phyloP scores from a whole-genome alignment of 2,329 filamentous ascomycete species.

The Trichoderma harzianum region DNA sequence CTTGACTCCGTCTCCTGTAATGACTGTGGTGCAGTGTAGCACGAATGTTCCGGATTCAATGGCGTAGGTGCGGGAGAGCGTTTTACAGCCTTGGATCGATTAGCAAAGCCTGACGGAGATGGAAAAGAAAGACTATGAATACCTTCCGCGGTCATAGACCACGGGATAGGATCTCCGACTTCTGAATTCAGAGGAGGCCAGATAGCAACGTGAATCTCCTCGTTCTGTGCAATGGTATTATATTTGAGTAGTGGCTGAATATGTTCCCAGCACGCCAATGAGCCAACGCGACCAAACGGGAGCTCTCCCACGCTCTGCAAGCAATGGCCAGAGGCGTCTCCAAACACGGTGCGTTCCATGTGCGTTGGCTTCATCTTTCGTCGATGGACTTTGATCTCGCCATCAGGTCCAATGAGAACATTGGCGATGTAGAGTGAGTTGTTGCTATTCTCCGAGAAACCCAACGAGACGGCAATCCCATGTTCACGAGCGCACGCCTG shows the following conservation, averaged over 20 bases:
- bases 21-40: neutral
- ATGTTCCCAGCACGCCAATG: neutral
- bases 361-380: slow-evolving; percentile 11
- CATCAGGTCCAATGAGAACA: neutral
- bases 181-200: neutral
- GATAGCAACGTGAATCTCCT: neutral
- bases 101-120: neutral
- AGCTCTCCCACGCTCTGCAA: neutral
- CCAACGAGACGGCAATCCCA: neutral
- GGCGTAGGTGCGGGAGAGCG: slow-evolving; percentile 10
- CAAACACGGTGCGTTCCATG: slow-evolving; percentile 11
- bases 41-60: slow-evolving; percentile 11
- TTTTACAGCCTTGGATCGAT: neutral
- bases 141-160: slow-evolving; percentile 13
- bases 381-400: slow-evolving; percentile 2
- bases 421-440: neutral
- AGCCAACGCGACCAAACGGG: slow-evolving; percentile 2
- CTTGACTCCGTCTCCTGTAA: neutral
- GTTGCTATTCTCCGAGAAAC: slow-evolving; percentile 10
- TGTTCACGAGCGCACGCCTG: neutral
- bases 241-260: slow-evolving; percentile 11
- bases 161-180: neutral
- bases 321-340: neutral
- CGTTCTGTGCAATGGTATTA: neutral
- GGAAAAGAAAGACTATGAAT: neutral